These are phyloP conservation scores for Pleurotus salmoneostramineus DNA, from an alignment of 768 basidiomycete species.

Conservation along the genomic window DNA sequence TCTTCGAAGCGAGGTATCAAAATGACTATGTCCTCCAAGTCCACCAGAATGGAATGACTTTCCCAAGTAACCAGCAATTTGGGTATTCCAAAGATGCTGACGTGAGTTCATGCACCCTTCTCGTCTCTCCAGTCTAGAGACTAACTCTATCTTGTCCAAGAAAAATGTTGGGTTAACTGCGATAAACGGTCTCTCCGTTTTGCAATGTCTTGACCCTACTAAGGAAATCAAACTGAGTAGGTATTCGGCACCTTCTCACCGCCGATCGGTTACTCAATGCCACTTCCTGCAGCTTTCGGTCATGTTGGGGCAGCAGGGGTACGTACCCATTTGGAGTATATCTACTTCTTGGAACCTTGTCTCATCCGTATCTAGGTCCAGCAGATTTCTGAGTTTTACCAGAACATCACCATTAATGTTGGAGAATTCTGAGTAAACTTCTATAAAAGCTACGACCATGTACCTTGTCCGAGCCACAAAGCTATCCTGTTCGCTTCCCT, in stretches of 20 bases:
- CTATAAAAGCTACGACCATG: no score
- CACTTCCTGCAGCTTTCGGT: no score
- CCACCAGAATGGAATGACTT: background rate
- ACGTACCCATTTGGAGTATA: no score
- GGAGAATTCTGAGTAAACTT: no score
- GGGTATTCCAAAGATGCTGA: background rate
- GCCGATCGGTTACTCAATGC: no score
- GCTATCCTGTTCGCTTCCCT: no score
- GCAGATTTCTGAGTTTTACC: no score
- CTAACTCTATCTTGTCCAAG: background rate
- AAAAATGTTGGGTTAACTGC: background rate
- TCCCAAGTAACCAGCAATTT: background rate
- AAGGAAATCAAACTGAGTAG: background rate
- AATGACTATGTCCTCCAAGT: background rate
- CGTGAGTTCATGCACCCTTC: background rate
- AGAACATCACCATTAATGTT: no score
- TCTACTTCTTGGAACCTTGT: no score
- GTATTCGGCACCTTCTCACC: background rate
- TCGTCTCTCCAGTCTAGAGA: background rate
- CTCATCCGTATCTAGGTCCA: no score
- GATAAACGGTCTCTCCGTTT: background rate
- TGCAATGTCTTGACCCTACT: background rate
- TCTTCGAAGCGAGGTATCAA: background rate
- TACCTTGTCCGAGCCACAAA: no score
- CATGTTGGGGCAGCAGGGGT: no score